A percentile compares a stretch with the other conserved stretches of the same genome.
These are phyloP conservation scores for Epichloe brachyelytri DNA, from an alignment of 2,329 filamentous ascomycete species.

Conservation along the genomic window DNA sequence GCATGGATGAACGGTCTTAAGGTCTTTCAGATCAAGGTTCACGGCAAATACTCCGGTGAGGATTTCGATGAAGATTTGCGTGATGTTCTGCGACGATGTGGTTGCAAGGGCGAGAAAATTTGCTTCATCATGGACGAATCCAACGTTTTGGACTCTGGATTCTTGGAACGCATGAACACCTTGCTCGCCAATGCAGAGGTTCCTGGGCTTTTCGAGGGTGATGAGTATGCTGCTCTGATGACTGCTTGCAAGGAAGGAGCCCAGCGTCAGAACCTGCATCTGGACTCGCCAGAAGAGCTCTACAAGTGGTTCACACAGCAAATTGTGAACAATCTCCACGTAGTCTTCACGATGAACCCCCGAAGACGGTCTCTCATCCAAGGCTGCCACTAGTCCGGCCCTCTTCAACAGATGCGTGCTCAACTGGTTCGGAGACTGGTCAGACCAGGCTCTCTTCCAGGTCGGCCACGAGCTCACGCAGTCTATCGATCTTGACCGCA, in stretches of 20 bases:
- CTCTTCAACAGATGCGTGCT: slow-evolving; percentile 99
- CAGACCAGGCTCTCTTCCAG: slow-evolving; percentile 96
- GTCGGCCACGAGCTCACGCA: slow-evolving; percentile 92
- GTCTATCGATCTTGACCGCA: slow-evolving; percentile 85
- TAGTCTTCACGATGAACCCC: slow-evolving; percentile 99
- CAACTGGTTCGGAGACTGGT: slow-evolving; percentile 99
- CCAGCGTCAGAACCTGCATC: slow-evolving; percentile 83
- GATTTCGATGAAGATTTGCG: slow-evolving; percentile 97
- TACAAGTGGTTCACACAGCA: slow-evolving; percentile 99
- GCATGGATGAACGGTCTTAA: slow-evolving; percentile 99
- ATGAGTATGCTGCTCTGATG: slow-evolving; percentile 97
- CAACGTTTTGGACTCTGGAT: slow-evolving; percentile 95
- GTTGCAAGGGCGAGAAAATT: slow-evolving; percentile 97
- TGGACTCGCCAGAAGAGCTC: slow-evolving; percentile 97
- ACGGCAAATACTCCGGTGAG: slow-evolving; percentile 94
- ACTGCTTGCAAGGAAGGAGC: slow-evolving; percentile 98
- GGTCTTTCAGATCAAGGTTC: slow-evolving; percentile 99
- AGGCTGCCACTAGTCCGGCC: slow-evolving; percentile 92
- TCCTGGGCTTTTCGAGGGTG: slow-evolving; percentile 95
- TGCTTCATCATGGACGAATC: slow-evolving; percentile 99
- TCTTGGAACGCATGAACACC: slow-evolving; percentile 98
- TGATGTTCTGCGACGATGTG: slow-evolving; percentile 82
- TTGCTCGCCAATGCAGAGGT: slow-evolving; percentile 98
- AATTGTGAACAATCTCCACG: slow-evolving; percentile 96
- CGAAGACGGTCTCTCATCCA: slow-evolving; percentile 85